Evolutionary conservation across 345 rosid genomes (phyloP), one percentile per base, ranked within the genome.

Genomic region (Corymbia maculata): DNA sequence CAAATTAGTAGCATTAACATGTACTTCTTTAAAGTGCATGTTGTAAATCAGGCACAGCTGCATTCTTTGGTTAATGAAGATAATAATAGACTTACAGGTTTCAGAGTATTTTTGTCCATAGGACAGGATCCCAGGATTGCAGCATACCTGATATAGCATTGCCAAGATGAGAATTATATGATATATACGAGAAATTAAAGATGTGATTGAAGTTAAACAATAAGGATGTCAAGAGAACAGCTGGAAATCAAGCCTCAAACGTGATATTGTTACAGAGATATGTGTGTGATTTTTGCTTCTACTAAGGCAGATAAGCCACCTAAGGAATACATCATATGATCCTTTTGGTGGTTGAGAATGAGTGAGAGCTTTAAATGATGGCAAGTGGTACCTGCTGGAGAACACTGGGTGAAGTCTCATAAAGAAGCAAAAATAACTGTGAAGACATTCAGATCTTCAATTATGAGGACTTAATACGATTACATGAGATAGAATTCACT

Each of bases 81-180:
- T 19, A 42, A 75, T 19, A 42, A 75, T 42, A 15, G 49, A 66
- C 32, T 91, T 95, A 97, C 98, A 91, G 96, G 98, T 85, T 90
- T 92, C 90, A 96, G 57, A 89, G 89, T 88, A 89, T 93, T 89
- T 93, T 87, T 94, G 87, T 92, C 92, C 36, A 86, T 87, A 59
- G 96, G 93, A 87, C 95, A 93, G 87, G 97, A 91, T 90, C 99
- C 99, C 92, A 96, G 90, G 59, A 97, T 94, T 91, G 96, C 97
- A 89, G 98, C 95, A 94, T 97, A 95, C 91, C 99, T 97, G 90
- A 88, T 24, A 59, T 68, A 86, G 89, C 84, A 75, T 75, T 75
- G 84, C 84, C 84, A 42, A 75, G 84, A 75, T 75, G 47, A 3
- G 8, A 75, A 75, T 42, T 36, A 9, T 75, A 42, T 42, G 86